A percentile compares a stretch with the other conserved stretches of the same genome.
Evolutionary conservation across 495 filamentous ascomycete genomes (phyloP).

Genomic region (Lasiosphaeria miniovina): DNA sequence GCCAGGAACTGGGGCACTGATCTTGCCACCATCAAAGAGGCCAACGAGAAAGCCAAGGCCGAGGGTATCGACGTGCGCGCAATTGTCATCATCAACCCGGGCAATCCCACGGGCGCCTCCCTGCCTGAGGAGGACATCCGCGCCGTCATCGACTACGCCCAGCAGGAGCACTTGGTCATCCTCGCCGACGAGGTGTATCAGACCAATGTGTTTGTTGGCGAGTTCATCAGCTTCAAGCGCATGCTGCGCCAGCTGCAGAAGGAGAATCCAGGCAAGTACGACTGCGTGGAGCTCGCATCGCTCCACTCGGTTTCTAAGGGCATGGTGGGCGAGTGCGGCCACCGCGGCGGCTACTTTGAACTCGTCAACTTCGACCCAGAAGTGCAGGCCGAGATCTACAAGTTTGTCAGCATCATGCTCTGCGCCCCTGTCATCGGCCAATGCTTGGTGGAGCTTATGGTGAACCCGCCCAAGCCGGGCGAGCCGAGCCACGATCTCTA

Average conservation of each 20-base stretch:
- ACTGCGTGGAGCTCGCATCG: slow-evolving; percentile 81
- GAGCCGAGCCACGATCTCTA: slow-evolving; percentile 81
- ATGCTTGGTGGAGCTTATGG: slow-evolving; percentile 94
- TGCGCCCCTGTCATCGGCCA: slow-evolving; percentile 95
- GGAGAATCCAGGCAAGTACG: slow-evolving; percentile 68
- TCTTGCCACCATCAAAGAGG: slow-evolving; percentile 64
- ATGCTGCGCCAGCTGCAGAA: slow-evolving; percentile 80
- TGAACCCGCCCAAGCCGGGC: slow-evolving; percentile 83
- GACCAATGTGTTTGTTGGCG: slow-evolving; percentile 92
- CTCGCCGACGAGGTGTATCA: slow-evolving; percentile 98
- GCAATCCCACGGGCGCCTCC: slow-evolving; percentile 92
- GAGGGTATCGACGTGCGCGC: slow-evolving; percentile 82
- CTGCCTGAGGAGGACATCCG: slow-evolving; percentile 74
- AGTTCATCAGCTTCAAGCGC: slow-evolving; percentile 94
- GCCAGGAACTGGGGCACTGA: slow-evolving; percentile 82
- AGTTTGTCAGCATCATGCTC: slow-evolving; percentile 92
- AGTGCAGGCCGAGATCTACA: slow-evolving; percentile 94
- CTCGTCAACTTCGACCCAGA: slow-evolving; percentile 80
- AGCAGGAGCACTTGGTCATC: slow-evolving; percentile 80
- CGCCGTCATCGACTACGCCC: slow-evolving; percentile 77
- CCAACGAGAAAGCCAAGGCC: slow-evolving; percentile 66
- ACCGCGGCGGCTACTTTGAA: slow-evolving; percentile 97
- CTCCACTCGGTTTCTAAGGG: slow-evolving; percentile 89
- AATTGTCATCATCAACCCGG: slow-evolving; percentile 96
- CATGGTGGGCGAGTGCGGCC: slow-evolving; percentile 97